Conservation (phyloP, 192 early-diverging fungal genomes). For the Rhizoclosmatium globosum region DNA sequence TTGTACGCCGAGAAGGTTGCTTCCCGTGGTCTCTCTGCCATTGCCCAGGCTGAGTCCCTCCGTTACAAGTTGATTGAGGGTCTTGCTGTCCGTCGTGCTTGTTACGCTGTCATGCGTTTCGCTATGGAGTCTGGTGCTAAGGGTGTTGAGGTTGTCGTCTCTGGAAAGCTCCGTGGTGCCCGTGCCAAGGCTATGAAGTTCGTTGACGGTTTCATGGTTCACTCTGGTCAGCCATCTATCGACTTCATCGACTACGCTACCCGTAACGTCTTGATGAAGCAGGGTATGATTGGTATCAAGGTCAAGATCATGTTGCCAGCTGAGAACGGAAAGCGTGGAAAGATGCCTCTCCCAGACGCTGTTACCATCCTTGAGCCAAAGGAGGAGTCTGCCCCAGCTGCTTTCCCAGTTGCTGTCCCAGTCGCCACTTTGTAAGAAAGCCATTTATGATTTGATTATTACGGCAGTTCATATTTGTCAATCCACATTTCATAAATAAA, state of each 20-base stretch:
- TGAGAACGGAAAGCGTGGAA: constrained; percentile 93
- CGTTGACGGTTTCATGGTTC: constrained; percentile 99
- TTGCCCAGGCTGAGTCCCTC: constrained; percentile 98
- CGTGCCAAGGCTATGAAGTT: constrained; percentile 99
- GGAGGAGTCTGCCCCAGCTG: constrained; percentile 69
- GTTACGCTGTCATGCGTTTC: constrained; percentile 98
- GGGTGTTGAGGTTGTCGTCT: constrained; percentile 99
- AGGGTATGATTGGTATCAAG: constrained; percentile 99
- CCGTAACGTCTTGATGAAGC: constrained; percentile 97
- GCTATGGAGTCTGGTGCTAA: constrained; percentile 99
- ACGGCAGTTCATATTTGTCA: no score
- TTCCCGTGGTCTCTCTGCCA: constrained; percentile 96
- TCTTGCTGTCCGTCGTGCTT: constrained; percentile 95
- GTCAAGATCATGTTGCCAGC: constrained; percentile 99
- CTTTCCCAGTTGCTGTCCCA: constrained; percentile 51
- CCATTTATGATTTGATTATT: no score
- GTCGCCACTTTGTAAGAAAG: constrained; percentile 40
- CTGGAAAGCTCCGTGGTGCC: constrained; percentile 98
- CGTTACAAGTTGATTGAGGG: constrained; percentile 98
- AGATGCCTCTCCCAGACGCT: constrained; percentile 93
- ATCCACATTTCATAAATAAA: no score
- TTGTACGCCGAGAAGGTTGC: constrained; percentile 98
- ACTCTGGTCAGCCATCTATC: constrained; percentile 98
- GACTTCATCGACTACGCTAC: constrained; percentile 96
- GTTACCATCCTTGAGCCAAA: constrained; percentile 94